phyloP scores from a whole-genome alignment of 2,329 filamentous ascomycete genomes.

The Orbilia quercus region DNA sequence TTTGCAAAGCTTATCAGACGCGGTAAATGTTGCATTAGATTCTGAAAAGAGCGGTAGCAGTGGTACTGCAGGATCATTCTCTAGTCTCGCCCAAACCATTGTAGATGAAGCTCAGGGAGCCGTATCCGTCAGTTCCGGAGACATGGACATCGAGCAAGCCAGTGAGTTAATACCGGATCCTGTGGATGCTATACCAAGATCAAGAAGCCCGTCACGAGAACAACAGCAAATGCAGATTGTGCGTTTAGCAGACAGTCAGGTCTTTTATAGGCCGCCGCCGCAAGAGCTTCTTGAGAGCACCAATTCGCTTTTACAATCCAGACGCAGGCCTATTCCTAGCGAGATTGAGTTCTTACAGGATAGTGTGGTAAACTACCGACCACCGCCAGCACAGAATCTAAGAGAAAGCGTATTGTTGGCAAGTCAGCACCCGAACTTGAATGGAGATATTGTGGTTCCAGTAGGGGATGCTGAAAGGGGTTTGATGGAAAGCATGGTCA shows the following conservation, averaged over 20 bases:
- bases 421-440: constrained; percentile 29
- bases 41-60: not conserved
- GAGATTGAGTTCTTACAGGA: constrained; percentile 20
- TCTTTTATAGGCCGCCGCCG: constrained; percentile 24
- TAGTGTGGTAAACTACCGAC: constrained; percentile 33
- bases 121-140: not conserved
- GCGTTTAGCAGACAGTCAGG: constrained; percentile 16
- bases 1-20: not conserved
- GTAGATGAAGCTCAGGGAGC: constrained; percentile 8
- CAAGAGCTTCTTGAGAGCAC: constrained; percentile 14
- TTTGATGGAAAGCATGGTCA: constrained; percentile 27
- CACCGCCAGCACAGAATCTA: constrained; percentile 36
- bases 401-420: constrained; percentile 32
- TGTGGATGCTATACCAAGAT: not conserved
- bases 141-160: constrained; percentile 14
- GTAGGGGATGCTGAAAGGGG: constrained; percentile 15
- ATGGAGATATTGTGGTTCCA: constrained; percentile 41
- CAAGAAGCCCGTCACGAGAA: not conserved
- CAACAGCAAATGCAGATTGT: constrained; percentile 18
- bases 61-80: constrained; percentile 27
- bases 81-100: constrained; percentile 17
- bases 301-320: constrained; percentile 23
- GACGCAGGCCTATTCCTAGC: constrained; percentile 7
- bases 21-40: not conserved
- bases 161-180: constrained; percentile 4